Percentiles rank a stretch among this genome's conserved stretches.
phyloP scores from a whole-genome alignment of 2,329 filamentous ascomycete genomes.

The Mycocentrospora acerina region DNA sequence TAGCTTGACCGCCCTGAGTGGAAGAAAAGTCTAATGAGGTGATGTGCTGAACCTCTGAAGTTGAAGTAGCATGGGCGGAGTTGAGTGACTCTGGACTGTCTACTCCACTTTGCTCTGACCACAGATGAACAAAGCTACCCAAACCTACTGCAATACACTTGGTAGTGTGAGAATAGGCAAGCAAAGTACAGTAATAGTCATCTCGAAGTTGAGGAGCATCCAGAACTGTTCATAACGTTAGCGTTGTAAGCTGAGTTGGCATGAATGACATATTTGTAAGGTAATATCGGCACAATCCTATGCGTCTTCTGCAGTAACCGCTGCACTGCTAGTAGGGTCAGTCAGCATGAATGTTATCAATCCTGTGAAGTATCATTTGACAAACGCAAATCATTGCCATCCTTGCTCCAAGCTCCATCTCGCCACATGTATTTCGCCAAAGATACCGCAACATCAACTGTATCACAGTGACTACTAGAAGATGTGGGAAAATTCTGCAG shows the following conservation, averaged over 20 bases:
- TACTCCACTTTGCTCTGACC: conserved; percentile 77
- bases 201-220: conserved; percentile 88
- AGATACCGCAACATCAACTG: conserved; percentile 1
- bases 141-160: conserved; percentile 83
- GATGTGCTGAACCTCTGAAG: conserved; percentile 52
- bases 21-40: conserved; percentile 94
- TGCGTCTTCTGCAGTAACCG: conserved; percentile 25
- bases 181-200: conserved; percentile 90
- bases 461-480: conserved; percentile 7
- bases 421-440: conserved; percentile 39
- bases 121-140: conserved; percentile 77
- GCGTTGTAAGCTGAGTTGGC: conserved; percentile 5
- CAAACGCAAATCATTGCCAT: conserved; percentile 36
- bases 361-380: conserved; percentile 7
- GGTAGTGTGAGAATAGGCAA: conserved; percentile 78
- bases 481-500: conserved; percentile 47
- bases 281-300: conserved; percentile 63
- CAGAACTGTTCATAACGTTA: conserved; percentile 64
- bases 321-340: conserved; percentile 20
- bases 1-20: conserved; percentile 68
- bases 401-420: conserved; percentile 45
- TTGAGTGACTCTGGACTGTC: conserved; percentile 57
- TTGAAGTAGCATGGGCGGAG: conserved; percentile 48
- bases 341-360: conserved; percentile 20
- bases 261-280: conserved; percentile 68